phyloP scores from a whole-genome alignment of 176 grass and related monocot genomes.

The Poa annua region DNA sequence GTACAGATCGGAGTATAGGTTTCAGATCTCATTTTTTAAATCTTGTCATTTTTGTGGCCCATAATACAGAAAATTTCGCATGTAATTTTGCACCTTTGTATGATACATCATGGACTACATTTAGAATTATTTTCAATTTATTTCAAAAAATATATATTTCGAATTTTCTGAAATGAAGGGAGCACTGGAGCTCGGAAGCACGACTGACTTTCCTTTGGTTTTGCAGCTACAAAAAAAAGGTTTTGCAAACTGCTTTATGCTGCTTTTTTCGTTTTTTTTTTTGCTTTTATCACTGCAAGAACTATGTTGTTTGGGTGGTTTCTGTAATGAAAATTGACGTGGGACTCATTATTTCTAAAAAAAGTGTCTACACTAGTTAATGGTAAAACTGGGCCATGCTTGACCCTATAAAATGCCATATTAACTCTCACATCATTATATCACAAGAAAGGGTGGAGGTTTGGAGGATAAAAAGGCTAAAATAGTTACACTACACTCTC shows the following conservation, averaged over 20 bases:
- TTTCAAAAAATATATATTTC: no score
- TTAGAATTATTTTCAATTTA: no score
- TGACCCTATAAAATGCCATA: background rate
- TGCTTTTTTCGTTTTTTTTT: background rate
- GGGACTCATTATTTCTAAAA: no score
- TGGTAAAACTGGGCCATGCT: background rate
- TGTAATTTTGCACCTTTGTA: no score
- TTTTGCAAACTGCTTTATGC: background rate
- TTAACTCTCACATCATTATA: slow-evolving; percentile 11
- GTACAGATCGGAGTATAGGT: no score
- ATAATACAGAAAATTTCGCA: no score
- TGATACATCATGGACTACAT: no score
- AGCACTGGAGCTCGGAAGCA: no score
- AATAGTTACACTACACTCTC: background rate
- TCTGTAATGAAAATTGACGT: background rate
- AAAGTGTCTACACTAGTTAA: background rate
- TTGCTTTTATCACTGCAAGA: background rate
- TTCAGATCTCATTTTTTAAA: no score
- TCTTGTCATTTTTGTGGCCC: no score
- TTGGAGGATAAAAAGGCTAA: background rate
- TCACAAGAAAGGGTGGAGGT: background rate
- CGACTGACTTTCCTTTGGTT: background rate
- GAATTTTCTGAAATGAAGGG: no score
- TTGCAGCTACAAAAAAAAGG: background rate
- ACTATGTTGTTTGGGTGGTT: background rate